These are phyloP conservation scores for Fusarium sp. DNA, from an alignment of 2,329 filamentous ascomycete species.

Conservation along the genomic window DNA sequence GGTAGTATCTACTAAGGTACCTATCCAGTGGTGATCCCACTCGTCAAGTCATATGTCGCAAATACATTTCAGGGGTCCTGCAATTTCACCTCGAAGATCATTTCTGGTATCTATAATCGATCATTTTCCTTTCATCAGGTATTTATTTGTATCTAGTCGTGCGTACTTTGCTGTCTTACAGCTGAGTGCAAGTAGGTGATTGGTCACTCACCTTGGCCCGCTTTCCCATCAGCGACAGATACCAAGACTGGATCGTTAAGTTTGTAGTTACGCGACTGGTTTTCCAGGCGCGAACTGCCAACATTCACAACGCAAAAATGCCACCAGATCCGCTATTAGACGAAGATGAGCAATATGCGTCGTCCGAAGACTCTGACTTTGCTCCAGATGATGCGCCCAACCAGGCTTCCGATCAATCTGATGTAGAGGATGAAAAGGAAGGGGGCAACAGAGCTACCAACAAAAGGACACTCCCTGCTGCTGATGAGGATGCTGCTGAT, in stretches of 20 bases:
- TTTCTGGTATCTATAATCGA: not conserved
- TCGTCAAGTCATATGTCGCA: not conserved
- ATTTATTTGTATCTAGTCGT: not conserved
- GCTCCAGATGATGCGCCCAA: conserved; percentile 66
- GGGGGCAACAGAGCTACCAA: conserved; percentile 45
- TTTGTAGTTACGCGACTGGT: conserved; percentile 5
- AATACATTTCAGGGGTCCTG: not conserved
- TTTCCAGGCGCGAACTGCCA: not conserved
- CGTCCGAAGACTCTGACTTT: conserved; percentile 80
- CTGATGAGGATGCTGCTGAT: conserved; percentile 51
- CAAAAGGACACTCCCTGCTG: conserved; percentile 40
- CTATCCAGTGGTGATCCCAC: not conserved
- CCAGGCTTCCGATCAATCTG: conserved; percentile 62
- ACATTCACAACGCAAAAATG: conserved; percentile 51
- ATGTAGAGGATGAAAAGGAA: conserved; percentile 60
- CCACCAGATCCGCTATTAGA: conserved; percentile 55
- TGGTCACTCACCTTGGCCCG: conserved; percentile 29
- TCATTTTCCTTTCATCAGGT: not conserved
- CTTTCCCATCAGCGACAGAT: conserved; percentile 20
- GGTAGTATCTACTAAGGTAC: too few relatives aligned
- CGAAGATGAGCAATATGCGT: conserved; percentile 70
- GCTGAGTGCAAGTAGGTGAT: conserved; percentile 16
- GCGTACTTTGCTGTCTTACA: not conserved
- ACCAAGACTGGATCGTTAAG: not conserved
- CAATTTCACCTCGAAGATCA: not conserved